Base-by-base conservation (phyloP, 208 protist genomes). In the Trypanosoma conorhini region DNA sequence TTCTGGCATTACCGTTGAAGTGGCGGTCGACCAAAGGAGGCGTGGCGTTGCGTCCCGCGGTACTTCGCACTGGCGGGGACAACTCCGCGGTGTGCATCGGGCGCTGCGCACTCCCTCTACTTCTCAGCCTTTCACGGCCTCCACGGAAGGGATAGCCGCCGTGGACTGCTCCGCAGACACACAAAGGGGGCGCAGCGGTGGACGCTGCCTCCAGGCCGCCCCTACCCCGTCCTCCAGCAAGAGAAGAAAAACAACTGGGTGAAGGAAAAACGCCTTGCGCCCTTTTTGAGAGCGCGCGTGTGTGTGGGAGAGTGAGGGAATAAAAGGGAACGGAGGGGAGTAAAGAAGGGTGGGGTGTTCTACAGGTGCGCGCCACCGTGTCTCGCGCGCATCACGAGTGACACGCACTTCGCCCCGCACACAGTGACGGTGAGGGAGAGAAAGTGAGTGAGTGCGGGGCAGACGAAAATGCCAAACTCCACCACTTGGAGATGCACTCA, bases 41-140 rank as follows among this genome's bases (percentile, higher is more conserved):
- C 38, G 59, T 31, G n/a, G n/a, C n/a, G 44, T 44, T 50, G 0
- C 2, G n/a, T 30, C 35, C 12, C 35, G 17, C 35, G 12, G 24
- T 1, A 38, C 7, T 63, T 21, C n/a, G n/a, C 35, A 31, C 10
- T 17, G 10, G 35, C 26, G 26, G 17, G 24, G 22, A 51, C 13
- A 19, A 30, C n/a, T 46, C 3, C 15, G 9, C 9, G 7, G 38
- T 30, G 26, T 63, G 59, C 22, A 3, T 51, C 59, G 31, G 22
- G 59, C 44, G 8, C 22, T 63, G 59, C 59, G 51, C 31, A 48
- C n/a, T 54, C 31, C 35, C 56, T 38, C 26, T 13, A 33, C 56
- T 61, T 21, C 50, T 24, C 50, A 46, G 9, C 42, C 42, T 10
- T 46, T 12, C 42, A 12, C 42, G 9, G 3, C 42, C 15, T 46